Evolutionary conservation across 2,329 filamentous ascomycete genomes (phyloP).

Genomic region (Daldinia sp.): DNA sequence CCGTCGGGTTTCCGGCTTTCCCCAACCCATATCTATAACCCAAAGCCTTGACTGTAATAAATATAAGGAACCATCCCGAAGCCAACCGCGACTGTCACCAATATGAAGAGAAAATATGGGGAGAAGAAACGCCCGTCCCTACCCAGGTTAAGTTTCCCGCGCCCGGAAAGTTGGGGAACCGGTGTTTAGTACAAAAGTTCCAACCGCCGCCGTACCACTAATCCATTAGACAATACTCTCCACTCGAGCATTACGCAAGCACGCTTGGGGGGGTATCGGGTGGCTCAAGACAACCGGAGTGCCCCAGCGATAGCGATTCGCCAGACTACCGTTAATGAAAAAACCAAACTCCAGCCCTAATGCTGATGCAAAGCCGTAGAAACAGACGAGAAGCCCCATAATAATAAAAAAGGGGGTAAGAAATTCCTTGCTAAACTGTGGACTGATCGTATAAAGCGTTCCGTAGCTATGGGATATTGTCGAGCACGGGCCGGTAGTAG

Average conservation of each 20-base stretch:
- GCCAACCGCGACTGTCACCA: conserved; percentile 7
- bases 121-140: not conserved
- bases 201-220: not conserved
- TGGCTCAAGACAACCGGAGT: not conserved
- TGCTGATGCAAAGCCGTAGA: conserved; percentile 24
- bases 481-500: not conserved
- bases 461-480: not conserved
- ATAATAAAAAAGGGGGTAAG: not conserved
- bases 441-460: not conserved
- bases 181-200: conserved; percentile 26
- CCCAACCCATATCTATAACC: conserved; percentile 29
- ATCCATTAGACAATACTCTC: not conserved
- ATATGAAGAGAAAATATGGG: not conserved
- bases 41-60: conserved; percentile 12
- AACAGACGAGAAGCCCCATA: conserved; percentile 6
- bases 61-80: conserved; percentile 4
- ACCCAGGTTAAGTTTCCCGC: conserved; percentile 5
- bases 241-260: not conserved
- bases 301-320: not conserved
- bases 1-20: conserved; percentile 14
- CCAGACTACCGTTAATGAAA: conserved; percentile 3
- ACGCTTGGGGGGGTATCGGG: not conserved
- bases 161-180: conserved; percentile 2
- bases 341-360: conserved; percentile 31
- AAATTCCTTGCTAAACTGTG: not conserved